These are phyloP conservation scores for Pseudevernia furfuracea DNA, from an alignment of 495 filamentous ascomycete genomes.

Conservation along the genomic window DNA sequence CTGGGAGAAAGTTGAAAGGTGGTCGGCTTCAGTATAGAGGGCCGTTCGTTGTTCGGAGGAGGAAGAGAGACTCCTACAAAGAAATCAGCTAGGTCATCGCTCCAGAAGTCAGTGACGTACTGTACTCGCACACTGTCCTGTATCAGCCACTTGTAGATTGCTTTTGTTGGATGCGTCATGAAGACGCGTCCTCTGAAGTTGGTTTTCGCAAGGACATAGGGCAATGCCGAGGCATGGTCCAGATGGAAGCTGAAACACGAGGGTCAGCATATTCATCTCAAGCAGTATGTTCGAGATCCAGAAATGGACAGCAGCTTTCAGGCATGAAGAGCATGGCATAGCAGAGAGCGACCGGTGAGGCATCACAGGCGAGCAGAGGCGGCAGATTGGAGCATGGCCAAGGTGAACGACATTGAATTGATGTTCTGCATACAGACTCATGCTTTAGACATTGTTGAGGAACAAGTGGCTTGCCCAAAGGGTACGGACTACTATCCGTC, in stretches of 20 bases:
- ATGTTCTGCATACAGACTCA: constrained; percentile 17
- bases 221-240: constrained; percentile 91
- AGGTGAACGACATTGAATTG: constrained; percentile 13
- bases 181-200: constrained; percentile 95
- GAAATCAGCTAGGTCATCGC: constrained; percentile 1
- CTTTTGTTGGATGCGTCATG: constrained; percentile 98
- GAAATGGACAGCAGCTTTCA: constrained; percentile 5
- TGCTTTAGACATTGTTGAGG: neutral
- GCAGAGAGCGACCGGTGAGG: neutral
- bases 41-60: constrained; percentile 65
- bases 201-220: constrained; percentile 94
- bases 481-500: neutral
- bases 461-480: neutral
- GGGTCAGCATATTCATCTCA: constrained; percentile 17
- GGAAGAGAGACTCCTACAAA: constrained; percentile 55
- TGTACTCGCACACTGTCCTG: constrained; percentile 90
- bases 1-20: constrained; percentile 79
- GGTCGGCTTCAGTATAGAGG: constrained; percentile 90
- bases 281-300: constrained; percentile 18
- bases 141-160: constrained; percentile 99
- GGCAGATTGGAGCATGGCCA: constrained; percentile 6
- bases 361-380: neutral
- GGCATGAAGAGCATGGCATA: constrained; percentile 1
- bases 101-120: constrained; percentile 25
- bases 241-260: constrained; percentile 71